Conservation (phyloP, 805 yeast species). For the Lipomyces japonicus region DNA sequence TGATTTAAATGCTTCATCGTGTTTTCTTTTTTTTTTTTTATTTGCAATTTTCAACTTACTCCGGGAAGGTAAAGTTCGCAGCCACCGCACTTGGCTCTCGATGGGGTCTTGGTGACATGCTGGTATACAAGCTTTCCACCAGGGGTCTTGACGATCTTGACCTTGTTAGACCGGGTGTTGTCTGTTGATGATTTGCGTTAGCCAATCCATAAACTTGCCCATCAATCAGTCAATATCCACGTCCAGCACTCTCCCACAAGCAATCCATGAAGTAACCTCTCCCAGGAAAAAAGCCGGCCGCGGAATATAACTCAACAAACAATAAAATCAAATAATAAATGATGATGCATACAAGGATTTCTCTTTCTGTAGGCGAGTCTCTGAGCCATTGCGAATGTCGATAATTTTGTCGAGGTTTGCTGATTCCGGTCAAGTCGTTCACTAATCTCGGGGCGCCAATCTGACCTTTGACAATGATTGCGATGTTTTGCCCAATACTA, state of each 20-base stretch:
- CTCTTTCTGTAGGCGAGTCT: constrained; percentile 99
- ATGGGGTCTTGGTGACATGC: constrained; percentile 83
- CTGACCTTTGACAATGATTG: neutral
- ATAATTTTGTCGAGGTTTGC: constrained; percentile 6
- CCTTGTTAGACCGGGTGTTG: constrained; percentile 99
- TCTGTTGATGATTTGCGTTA: constrained; percentile 49
- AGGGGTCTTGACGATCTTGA: constrained; percentile 99
- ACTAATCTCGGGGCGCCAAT: no score
- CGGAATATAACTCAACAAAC: neutral
- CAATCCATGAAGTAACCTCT: neutral
- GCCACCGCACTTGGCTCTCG: constrained; percentile 56
- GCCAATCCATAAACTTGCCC: constrained; percentile 36
- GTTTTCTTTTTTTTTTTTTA: neutral
- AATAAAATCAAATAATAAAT: constrained; percentile 35
- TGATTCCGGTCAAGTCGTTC: no score
- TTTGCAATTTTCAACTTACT: constrained; percentile 33
- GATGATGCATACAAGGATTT: constrained; percentile 83
- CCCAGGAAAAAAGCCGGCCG: neutral
- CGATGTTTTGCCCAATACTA: neutral
- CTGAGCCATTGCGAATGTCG: constrained; percentile 76
- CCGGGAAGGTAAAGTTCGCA: constrained; percentile 72
- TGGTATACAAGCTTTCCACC: constrained; percentile 99
- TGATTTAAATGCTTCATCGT: neutral
- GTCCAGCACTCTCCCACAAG: constrained; percentile 45
- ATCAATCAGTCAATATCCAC: constrained; percentile 41